These are phyloP conservation scores for Noccaea bulbosa DNA, from an alignment of 345 rosid genomes.

Conservation along the genomic window DNA sequence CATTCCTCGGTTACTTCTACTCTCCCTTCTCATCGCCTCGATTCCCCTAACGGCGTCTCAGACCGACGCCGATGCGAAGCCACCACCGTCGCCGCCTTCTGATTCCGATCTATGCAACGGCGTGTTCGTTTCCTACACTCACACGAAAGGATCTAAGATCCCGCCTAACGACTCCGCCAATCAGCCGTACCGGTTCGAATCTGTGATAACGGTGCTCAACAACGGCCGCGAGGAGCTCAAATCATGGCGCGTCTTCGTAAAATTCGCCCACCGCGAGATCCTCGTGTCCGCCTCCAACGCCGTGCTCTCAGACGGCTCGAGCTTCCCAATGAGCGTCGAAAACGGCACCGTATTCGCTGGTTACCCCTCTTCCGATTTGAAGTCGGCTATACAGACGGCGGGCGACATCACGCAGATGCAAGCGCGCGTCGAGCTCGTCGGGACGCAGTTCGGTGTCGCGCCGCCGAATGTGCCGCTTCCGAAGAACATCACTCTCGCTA, in stretches of 20 bases:
- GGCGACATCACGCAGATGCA: slow-evolving; percentile 85
- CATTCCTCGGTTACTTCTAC: slow-evolving; percentile 25
- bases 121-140: slow-evolving; percentile 67
- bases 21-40: slow-evolving; percentile 12
- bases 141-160: slow-evolving; percentile 52
- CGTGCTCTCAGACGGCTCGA: slow-evolving; percentile 70
- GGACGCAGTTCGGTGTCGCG: slow-evolving; percentile 86
- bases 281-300: slow-evolving; percentile 79
- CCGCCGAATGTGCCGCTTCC: slow-evolving; percentile 80
- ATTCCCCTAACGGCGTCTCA: slow-evolving; percentile 24
- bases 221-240: slow-evolving; percentile 73
- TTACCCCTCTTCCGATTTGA: slow-evolving; percentile 69
- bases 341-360: slow-evolving; percentile 83
- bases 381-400: slow-evolving; percentile 89
- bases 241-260: slow-evolving; percentile 81
- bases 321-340: slow-evolving; percentile 62
- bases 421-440: slow-evolving; percentile 63
- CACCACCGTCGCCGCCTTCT: slow-evolving; percentile 24
- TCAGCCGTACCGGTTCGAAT: slow-evolving; percentile 90
- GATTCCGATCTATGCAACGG: slow-evolving; percentile 58
- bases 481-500: slow-evolving; percentile 59
- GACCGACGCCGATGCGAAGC: slow-evolving; percentile 5
- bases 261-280: slow-evolving; percentile 71
- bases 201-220: slow-evolving; percentile 72
- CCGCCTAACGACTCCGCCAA: slow-evolving; percentile 57